Percentiles rank a stretch among this genome's conserved stretches.
Evolutionary conservation across 179 eudicot genomes (phyloP).

Genomic region (Spergularia azorica): DNA sequence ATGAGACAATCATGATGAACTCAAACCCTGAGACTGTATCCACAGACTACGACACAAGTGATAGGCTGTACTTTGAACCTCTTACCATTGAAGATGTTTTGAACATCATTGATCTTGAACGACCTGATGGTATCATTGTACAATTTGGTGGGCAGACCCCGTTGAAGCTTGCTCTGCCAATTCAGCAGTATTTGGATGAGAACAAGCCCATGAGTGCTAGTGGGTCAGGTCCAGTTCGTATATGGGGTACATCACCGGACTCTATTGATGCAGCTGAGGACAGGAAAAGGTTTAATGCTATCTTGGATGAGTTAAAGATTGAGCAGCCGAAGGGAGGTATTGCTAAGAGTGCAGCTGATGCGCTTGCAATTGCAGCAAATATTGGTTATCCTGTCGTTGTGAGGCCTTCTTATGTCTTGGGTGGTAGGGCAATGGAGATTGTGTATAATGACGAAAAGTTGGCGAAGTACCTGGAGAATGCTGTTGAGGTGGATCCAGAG

Average conservation of each 20-base stretch:
- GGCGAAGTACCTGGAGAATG: slow-evolving; percentile 70
- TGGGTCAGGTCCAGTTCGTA: slow-evolving; percentile 77
- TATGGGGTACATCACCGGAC: slow-evolving; percentile 99
- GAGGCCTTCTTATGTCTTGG: slow-evolving; percentile 91
- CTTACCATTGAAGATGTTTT: slow-evolving; percentile 93
- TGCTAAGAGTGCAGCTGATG: slow-evolving; percentile 85
- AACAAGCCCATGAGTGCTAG: slow-evolving; percentile 64
- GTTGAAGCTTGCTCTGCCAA: slow-evolving; percentile 77
- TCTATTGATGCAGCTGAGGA: slow-evolving; percentile 98
- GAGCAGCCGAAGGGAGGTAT: slow-evolving; percentile 94
- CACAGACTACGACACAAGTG: slow-evolving; percentile 97
- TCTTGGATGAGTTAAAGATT: slow-evolving; percentile 70
- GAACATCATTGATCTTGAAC: slow-evolving; percentile 86
- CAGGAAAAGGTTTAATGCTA: slow-evolving; percentile 87
- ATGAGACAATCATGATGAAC: slow-evolving; percentile 99
- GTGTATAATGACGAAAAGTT: slow-evolving; percentile 89
- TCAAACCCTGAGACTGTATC: slow-evolving; percentile 98
- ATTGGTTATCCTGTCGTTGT: slow-evolving; percentile 96
- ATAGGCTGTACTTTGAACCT: slow-evolving; percentile 93
- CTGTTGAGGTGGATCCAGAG: slow-evolving; percentile 92
- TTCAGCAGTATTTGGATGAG: slow-evolving; percentile 79
- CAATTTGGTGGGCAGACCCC: slow-evolving; percentile 99
- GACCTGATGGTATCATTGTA: slow-evolving; percentile 95
- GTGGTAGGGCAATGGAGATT: slow-evolving; percentile 98
- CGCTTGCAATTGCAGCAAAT: slow-evolving; percentile 75